Evolutionary conservation across 768 basidiomycete species (phyloP), one percentile per base, ranked within the genome.

Genomic region (Kondoa malvinella): DNA sequence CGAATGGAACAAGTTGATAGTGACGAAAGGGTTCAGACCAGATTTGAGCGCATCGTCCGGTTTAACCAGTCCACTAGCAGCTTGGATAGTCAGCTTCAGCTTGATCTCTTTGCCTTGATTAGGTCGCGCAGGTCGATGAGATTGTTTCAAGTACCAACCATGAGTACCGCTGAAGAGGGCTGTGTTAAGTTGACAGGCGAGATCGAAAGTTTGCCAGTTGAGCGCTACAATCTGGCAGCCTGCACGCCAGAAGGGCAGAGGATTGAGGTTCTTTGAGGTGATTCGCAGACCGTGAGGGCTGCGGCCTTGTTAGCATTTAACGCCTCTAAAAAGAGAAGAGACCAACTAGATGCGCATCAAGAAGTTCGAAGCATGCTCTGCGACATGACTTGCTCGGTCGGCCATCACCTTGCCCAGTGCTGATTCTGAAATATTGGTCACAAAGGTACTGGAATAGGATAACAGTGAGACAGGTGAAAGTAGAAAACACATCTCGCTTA

Each of bases 141-240:
- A 21, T 1, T 66, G 69, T 57, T 70, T 70, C 12, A 70, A 40
- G 21, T 64, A 66, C 67, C 67, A 68, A 0, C 67, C 67, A 3
- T 29, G 34, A 14, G 67, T 40, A 2, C 69, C 69, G 0, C 60
- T 63, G 33, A 67, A 70, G 21, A 70, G 31, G 0, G 66, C 69
- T 21, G 50, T 61, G 58, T 60, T 65, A 33, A 68, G 29, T 33
- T 70, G 69, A 12, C 63, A 31, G 21, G 34, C 62, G 3, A 26
- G 26, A 61, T 70, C 69, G 34, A 67, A 70, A 4, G 56, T 64
- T 56, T 66, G 65, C 4, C n/a, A 69, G 58, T 67, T 70, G 25
- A 70, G 34, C 1, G 69, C 66, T 27, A 64, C 66, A 29, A 70
- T 64, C 63, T 70, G 69, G 16, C 50, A 40, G 50, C 69, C 69